Evolutionary conservation across 805 yeast genomes (phyloP).

Genomic region (Danielia oregonensis): DNA sequence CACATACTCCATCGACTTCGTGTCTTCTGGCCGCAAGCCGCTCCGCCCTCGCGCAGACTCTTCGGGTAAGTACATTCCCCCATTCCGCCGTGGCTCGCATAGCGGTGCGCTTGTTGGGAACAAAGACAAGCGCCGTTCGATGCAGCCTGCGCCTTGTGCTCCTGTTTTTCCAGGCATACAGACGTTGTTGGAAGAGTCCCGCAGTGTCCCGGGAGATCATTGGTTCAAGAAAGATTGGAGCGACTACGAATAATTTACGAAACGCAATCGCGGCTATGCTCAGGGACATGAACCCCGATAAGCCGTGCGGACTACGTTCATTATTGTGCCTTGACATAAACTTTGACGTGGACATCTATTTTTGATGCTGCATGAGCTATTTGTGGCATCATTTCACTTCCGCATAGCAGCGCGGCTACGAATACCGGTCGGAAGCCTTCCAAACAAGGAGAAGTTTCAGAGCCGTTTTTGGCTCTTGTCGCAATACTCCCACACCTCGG

Average conservation of each 20-base stretch:
- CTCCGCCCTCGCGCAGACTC: constrained; percentile 3
- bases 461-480: too few relatives aligned
- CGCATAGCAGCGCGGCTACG: too few relatives aligned
- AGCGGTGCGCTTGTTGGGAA: constrained; percentile 7
- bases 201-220: constrained; percentile 14
- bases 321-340: too few relatives aligned
- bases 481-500: too few relatives aligned
- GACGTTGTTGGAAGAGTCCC: constrained; percentile 9
- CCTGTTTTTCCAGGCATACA: constrained; percentile 4
- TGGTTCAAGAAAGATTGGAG: constrained; percentile 16
- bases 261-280: too few relatives aligned
- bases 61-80: constrained; percentile 64
- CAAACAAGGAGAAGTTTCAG: too few relatives aligned
- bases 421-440: too few relatives aligned
- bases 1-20: not conserved
- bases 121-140: constrained; percentile 13
- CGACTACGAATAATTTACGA: constrained; percentile 3
- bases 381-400: too few relatives aligned
- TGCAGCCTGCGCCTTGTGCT: constrained; percentile 9
- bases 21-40: not conserved
- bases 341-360: too few relatives aligned
- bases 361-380: too few relatives aligned
- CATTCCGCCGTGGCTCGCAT: constrained; percentile 58
- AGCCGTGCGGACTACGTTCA: too few relatives aligned
- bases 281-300: too few relatives aligned